A percentile compares a stretch with the other conserved stretches of the same genome.
Evolutionary conservation across 805 yeast species (phyloP).

Genomic region (Grigorovia yakushimaensis): DNA sequence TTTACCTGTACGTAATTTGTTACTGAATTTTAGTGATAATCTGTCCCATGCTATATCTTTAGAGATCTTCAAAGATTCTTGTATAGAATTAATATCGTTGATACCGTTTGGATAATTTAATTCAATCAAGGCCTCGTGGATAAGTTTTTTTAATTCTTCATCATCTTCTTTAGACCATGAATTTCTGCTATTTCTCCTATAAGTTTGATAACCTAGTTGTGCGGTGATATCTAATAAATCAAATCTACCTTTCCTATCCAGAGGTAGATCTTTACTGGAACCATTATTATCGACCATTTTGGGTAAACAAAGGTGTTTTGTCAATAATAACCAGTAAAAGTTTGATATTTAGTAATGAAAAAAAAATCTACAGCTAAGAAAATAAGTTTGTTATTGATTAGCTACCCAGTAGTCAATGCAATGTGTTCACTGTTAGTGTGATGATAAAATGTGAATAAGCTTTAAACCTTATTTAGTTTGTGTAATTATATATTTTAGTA

Average conservation of each 20-base stretch:
- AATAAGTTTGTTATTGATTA: too few relatives aligned
- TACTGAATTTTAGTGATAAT: slow-evolving; percentile 38
- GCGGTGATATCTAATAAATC: slow-evolving; percentile 48
- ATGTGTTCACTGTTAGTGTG: neutral
- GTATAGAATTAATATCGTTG: slow-evolving; percentile 18
- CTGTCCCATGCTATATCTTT: slow-evolving; percentile 51
- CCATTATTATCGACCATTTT: neutral
- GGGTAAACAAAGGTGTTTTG: neutral
- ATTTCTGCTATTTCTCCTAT: slow-evolving; percentile 49
- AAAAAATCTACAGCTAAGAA: too few relatives aligned
- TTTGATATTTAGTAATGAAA: neutral
- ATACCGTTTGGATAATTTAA: slow-evolving; percentile 31
- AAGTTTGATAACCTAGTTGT: slow-evolving; percentile 65
- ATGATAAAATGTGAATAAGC: neutral
- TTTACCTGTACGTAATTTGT: slow-evolving; percentile 53
- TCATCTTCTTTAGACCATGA: slow-evolving; percentile 80
- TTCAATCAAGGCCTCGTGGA: slow-evolving; percentile 30
- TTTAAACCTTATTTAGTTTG: neutral
- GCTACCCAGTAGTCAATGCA: neutral
- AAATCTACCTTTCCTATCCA: slow-evolving; percentile 23
- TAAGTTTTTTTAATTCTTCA: slow-evolving; percentile 35
- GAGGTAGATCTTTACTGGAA: slow-evolving; percentile 5
- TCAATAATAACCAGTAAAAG: too few relatives aligned
- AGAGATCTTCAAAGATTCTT: slow-evolving; percentile 24
- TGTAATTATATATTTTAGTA: neutral